phyloP scores from a whole-genome alignment of 306 rosid species.

The Dryas octopetala region DNA sequence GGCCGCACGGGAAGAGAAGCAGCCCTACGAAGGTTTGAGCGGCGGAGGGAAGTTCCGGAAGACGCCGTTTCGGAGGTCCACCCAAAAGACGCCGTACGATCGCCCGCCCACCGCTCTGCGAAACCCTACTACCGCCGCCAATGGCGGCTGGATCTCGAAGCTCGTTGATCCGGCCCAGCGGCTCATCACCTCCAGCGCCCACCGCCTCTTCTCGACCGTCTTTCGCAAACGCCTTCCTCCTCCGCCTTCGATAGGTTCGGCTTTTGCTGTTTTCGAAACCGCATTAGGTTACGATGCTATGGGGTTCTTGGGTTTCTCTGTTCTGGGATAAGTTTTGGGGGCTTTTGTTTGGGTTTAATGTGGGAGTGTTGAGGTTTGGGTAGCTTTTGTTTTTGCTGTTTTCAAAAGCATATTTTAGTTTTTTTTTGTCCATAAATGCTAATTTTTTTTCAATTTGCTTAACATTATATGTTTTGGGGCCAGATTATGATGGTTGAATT shows the following conservation, averaged over 20 bases:
- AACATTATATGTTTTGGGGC: not conserved
- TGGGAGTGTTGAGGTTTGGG: not conserved
- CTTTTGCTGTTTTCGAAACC: not conserved
- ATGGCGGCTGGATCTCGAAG: slow-evolving; percentile 76
- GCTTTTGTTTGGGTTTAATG: slow-evolving; percentile 10
- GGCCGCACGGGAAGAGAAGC: slow-evolving; percentile 57
- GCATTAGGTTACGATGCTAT: not conserved
- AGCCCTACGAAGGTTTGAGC: slow-evolving; percentile 52
- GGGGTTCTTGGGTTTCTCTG: not conserved
- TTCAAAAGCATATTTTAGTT: not conserved
- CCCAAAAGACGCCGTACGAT: slow-evolving; percentile 79
- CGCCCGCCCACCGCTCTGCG: slow-evolving; percentile 60
- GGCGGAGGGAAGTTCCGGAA: slow-evolving; percentile 86
- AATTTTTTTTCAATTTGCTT: not conserved
- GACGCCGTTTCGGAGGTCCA: slow-evolving; percentile 49
- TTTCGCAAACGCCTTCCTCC: slow-evolving; percentile 75
- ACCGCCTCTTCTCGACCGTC: slow-evolving; percentile 65
- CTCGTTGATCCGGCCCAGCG: slow-evolving; percentile 91
- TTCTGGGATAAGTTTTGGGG: not conserved
- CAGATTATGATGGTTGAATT: not conserved
- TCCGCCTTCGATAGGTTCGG: slow-evolving; percentile 32
- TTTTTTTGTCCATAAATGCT: too few relatives aligned
- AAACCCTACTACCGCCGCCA: slow-evolving; percentile 38
- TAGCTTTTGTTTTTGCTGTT: not conserved
- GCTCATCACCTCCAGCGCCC: slow-evolving; percentile 62